Evolutionary conservation across 148 eudicot genomes (phyloP), one percentile per base, ranked within the genome.

Genomic region (Selenicereus undatus): DNA sequence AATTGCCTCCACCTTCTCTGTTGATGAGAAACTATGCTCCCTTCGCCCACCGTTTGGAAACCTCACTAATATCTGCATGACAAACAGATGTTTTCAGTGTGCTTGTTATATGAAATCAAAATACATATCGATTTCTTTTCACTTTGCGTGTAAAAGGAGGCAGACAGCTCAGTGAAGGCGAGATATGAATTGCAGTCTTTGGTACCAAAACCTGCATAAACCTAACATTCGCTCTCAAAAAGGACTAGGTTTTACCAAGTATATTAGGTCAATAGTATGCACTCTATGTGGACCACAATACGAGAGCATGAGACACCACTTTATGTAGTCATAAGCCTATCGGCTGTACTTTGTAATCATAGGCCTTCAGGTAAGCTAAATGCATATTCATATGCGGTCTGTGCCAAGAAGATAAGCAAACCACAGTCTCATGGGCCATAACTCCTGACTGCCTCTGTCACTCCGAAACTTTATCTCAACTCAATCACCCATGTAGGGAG

Each of bases 31-130:
- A 82, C 89, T 87, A 18, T 86, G 86, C 84, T 92, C 93, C 86
- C 81, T 89, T 81, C 98, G 87, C 75, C 91, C 94, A 20, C 99
- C 99, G 73, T 91, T 91, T 32, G 98, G 98, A 86, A 96, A 93
- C 76, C 95, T 85, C 82, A 96, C 71, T 76, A 91, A 75, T 84
- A 95, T 90, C 99, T 93, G 92, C 76, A 76, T 11, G 35, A 27
- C 16, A 66, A 66, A 66, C 71, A 27, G 35, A 24, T 66, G 36
- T 7, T 27, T 26, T 24, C 11, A 1, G 35, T 17, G 4, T 39
- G 43, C 12, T n/a, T 64, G n/a, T 26, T 64, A 24, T 9, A 24
- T 64, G 69, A 64, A 52, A 64, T 30, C 29, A 24, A 64, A 64
- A 64, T 24, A 64, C 69, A 24, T 3, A 64, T 39, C 43, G 5